A percentile compares a stretch with the other conserved stretches of the same genome.
These are phyloP conservation scores for Juglanconis sp. DNA, from an alignment of 2,329 filamentous ascomycete species.

Conservation along the genomic window DNA sequence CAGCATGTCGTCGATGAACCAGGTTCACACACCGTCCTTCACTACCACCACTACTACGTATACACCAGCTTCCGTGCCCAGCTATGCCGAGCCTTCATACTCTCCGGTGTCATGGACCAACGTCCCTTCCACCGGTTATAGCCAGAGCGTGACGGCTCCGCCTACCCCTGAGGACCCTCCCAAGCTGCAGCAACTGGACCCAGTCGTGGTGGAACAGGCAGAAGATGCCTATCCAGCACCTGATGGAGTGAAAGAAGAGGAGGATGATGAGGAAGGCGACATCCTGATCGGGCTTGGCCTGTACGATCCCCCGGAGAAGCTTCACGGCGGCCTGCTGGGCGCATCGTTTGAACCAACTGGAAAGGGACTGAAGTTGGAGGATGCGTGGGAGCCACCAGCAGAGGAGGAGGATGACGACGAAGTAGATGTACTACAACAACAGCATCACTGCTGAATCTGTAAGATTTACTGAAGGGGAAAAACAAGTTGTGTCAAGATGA, in stretches of 20 bases:
- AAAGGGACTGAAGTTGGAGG: conserved; percentile 77
- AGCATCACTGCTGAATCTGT: conserved; percentile 17
- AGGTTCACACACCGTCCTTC: conserved; percentile 1
- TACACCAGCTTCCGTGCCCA: conserved; percentile 5
- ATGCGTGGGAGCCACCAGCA: conserved; percentile 70
- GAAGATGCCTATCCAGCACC: conserved; percentile 46
- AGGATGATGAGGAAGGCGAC: conserved; percentile 57
- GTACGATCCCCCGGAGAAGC: conserved; percentile 68
- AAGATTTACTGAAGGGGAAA: neutral
- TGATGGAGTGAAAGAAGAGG: conserved; percentile 42
- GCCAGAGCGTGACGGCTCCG: conserved; percentile 42
- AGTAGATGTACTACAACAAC: conserved; percentile 7
- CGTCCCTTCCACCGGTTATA: neutral
- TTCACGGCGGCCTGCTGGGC: conserved; percentile 45
- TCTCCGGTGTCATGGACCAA: conserved; percentile 13
- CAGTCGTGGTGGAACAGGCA: conserved; percentile 46
- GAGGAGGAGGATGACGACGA: conserved; percentile 58
- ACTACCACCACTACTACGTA: neutral
- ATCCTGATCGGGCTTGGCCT: conserved; percentile 80
- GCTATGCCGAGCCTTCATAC: conserved; percentile 16
- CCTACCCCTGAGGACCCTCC: conserved; percentile 60
- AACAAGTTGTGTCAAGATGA: neutral
- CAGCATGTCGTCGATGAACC: conserved; percentile 1
- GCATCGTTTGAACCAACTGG: conserved; percentile 53
- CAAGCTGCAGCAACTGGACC: conserved; percentile 46